Base-by-base conservation (phyloP, 768 basidiomycete species). In the Pholiota molesta region DNA sequence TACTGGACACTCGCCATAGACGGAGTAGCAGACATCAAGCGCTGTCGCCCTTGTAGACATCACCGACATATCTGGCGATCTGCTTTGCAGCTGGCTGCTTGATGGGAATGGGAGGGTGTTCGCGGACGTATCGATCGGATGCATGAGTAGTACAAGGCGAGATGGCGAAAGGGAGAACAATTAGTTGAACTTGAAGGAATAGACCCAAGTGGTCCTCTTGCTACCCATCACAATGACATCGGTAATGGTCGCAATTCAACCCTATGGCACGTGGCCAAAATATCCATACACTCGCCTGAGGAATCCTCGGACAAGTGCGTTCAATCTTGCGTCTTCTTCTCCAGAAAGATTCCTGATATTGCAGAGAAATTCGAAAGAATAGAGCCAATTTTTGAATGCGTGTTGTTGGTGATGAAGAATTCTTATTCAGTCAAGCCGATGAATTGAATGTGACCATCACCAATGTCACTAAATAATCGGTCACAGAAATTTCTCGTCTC, bases 21-120 rank as follows among this genome's bases (percentile, higher is more conserved):
- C 88, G 42, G 84, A 82, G 62, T 87, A 82, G 68, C 90, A 89
- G 29, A 91, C 84, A 62, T 92, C 88, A 9, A 89, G 73, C 16
- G 89, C 85, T 1, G 86, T 86, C 3, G 84, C 75, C 40, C 86
- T 82, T 68, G 82, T 68, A 67, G 83, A 74, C 70, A 77, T 59
- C 42, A 81, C 61, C 2, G 81, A 81, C 61, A 79, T 64, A 37
- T 70, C 73, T 3, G 76, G 73, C 17, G 71, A 71, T 40, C 55
- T 74, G 45, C 58, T 62, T 54, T 52, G 68, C 52, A 59, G 11
- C 23, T 19, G 59, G 45, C 35, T 57, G 62, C 59, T 53, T 7
- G 63, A 55, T 45, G 69, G 70, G 56, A 71, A 69, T 11, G 69
- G 62, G 29, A 72, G 67, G 19, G 58, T 52, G 53, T 65, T 69